A percentile compares a stretch with the other conserved stretches of the same genome.
These are phyloP conservation scores for Mycena kentingensis DNA, from an alignment of 768 basidiomycete species.

Conservation along the genomic window DNA sequence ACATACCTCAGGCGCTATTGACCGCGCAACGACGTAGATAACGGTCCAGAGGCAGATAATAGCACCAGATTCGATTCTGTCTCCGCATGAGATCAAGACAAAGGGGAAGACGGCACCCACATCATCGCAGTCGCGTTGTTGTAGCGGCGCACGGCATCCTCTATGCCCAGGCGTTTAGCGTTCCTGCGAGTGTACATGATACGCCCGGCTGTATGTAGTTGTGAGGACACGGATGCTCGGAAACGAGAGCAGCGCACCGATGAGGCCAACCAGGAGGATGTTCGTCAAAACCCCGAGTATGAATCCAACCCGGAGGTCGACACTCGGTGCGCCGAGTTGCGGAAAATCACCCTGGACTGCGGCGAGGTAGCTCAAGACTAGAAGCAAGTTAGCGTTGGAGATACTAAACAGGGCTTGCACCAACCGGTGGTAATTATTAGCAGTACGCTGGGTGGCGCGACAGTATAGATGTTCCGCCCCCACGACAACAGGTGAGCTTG, in stretches of 20 bases:
- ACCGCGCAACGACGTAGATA: constrained; percentile 16
- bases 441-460: constrained; percentile 9
- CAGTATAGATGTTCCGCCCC: constrained; percentile 12
- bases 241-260: constrained; percentile 7
- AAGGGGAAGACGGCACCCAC: neutral
- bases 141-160: neutral
- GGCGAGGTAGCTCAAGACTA: constrained; percentile 14
- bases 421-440: constrained; percentile 6
- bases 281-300: constrained; percentile 12
- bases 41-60: constrained; percentile 13
- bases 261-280: constrained; percentile 17
- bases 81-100: neutral
- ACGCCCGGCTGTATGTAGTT: constrained; percentile 7
- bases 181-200: constrained; percentile 10
- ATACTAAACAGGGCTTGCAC: neutral
- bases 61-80: constrained; percentile 15
- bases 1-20: too few species aligned
- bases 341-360: constrained; percentile 18
- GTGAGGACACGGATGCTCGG: neutral
- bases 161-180: neutral
- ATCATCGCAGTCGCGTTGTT: constrained; percentile 17
- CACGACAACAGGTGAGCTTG: constrained; percentile 7
- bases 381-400: neutral
- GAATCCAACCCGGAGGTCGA: constrained; percentile 14
- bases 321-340: constrained; percentile 4